phyloP scores from a whole-genome alignment of 495 filamentous ascomycete genomes.

The Annulohypoxylon bovei region DNA sequence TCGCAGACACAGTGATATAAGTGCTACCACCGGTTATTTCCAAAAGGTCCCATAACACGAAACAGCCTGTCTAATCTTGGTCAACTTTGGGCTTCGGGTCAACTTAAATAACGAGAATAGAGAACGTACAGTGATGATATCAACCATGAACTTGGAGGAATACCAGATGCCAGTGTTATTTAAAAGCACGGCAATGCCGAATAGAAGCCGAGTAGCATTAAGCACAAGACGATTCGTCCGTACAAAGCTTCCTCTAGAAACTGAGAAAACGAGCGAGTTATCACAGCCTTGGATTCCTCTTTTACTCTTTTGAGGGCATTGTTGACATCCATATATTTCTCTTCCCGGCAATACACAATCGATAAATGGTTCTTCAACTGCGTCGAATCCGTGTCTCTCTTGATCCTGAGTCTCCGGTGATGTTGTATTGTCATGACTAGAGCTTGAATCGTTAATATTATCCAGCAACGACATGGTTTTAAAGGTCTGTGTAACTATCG shows the following conservation, averaged over 20 bases:
- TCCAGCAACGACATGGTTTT: neutral
- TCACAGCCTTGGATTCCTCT: neutral
- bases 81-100: neutral
- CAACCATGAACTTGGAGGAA: neutral
- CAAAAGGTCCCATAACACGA: neutral
- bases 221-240: conserved; percentile 1
- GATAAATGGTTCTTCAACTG: neutral
- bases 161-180: neutral
- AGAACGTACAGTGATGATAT: neutral
- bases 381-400: neutral
- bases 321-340: neutral
- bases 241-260: neutral
- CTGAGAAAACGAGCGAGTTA: neutral
- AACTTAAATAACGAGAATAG: neutral
- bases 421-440: neutral
- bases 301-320: neutral
- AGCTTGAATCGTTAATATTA: neutral
- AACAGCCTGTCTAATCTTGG: neutral
- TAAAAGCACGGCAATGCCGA: neutral
- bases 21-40: neutral
- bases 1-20: neutral
- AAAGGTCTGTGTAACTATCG: neutral
- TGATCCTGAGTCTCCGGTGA: neutral
- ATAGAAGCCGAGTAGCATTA: neutral
- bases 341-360: neutral